Evolutionary conservation across 345 rosid species (phyloP), one percentile per base, ranked within the genome.

Genomic region (Pistacia integerrima): DNA sequence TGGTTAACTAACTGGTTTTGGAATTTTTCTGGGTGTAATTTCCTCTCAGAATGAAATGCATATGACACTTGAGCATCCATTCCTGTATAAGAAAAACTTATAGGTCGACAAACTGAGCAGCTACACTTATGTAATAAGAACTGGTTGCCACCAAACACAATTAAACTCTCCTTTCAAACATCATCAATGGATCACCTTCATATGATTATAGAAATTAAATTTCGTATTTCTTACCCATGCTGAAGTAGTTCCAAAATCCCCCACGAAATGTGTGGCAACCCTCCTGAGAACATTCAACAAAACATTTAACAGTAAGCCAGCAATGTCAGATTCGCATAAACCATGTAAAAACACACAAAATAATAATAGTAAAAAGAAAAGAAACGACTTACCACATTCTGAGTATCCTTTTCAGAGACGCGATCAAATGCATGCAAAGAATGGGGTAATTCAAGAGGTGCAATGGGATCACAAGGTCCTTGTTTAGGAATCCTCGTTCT

Each of bases 51-150:
- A 81, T 91, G 95, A 83, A 91, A 91, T 64, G 93, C 88, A 72
- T 88, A 87, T 67, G 95, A 91, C 63, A 91, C 82, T 84, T 89
- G 95, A 69, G 95, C 91, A 83, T 91, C 95, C 90, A 91, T 85
- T 77, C 95, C 95, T 91, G 86, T 41, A 71, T 49, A 8, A n/a
- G n/a, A 48, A 48, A 18, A 76, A 62, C 52, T 22, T 65, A 41
- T 8, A 30, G 64, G 35, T 62, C 36, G 64, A 46, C 59, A 22
- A 17, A 73, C 46, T 67, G 33, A 25, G 63, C 48, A 64, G 58
- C 11, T 36, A 52, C 28, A 33, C 59, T 56, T 30, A 10, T 48
- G 17, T 35, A 18, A 69, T 8, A n/a, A 75, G 25, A 41, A 41
- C 46, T 57, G 52, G 20, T 14, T 52, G 61, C 22, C n/a, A 18